Evolutionary conservation across 495 filamentous ascomycete genomes (phyloP), one percentile per base, ranked within the genome.

Genomic region (Aspergillus funiculosus): DNA sequence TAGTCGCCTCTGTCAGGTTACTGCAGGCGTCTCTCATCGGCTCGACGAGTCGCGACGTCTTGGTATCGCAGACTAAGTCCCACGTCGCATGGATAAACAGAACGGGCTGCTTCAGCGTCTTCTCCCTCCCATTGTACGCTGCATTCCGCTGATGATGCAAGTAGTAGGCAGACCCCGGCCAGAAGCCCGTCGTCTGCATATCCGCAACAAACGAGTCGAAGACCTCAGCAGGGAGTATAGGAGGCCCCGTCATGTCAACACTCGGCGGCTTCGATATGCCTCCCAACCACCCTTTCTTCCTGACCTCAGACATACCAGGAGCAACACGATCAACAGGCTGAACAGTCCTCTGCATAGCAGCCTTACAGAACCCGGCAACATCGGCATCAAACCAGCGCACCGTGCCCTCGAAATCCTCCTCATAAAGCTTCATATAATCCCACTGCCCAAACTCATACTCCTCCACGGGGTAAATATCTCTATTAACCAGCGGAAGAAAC

Each of bases 391-490:
- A 43, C 26, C 40, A 31, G 19, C 20, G 26, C 10, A 43, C 13
- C 9, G 13, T 19, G 1, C 21, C 32, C 9, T 43, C 40, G 10
- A 43, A 43, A 18, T 43, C 40, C 26, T 43, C 40, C 28, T 43
- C 25, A 27, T 30, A 43, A 8, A 18, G 8, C 27, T 32, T 43
- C 26, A 43, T 43, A 28, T 43, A 43, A 13, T 43, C 40, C 40
- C 40, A 43, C 28, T 43, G 40, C 3, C 40, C 40, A 14, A 43
- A 43, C 18, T 43, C 40, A 13, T 32, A 43, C 20, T 43, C n/a
- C 5, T 43, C 25, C 2, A 9, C 40, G 7, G 40, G 40, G 21
- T 43, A 43, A 5, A 43, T 2, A 14, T 31, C 27, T 3, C 40
- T 13, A 13, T 43, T 32, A 6, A 43, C 40, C 2, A 43, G 15